Conservation (phyloP, 306 rosid species). For the Sesbania bispinosa region DNA sequence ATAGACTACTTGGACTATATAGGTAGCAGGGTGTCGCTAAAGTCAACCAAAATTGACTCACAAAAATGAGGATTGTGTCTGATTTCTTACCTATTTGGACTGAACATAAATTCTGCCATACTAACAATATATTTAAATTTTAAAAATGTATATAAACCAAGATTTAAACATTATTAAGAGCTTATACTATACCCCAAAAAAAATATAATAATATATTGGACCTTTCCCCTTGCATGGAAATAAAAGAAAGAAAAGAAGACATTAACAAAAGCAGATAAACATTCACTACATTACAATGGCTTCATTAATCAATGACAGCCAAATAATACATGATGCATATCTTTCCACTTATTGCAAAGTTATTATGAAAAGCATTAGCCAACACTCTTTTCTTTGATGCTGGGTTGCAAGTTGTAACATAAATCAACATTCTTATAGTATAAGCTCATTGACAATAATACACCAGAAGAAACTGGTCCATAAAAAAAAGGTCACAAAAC, state of each 20-base stretch:
- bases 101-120: not conserved
- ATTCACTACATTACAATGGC: not conserved
- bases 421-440: conserved; percentile 25
- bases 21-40: no score
- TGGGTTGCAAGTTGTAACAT: not conserved
- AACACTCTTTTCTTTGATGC: not conserved
- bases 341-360: not conserved
- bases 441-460: conserved; percentile 12
- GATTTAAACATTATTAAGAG: no score
- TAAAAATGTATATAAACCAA: not conserved
- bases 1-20: no score
- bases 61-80: no score
- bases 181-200: no score
- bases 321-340: not conserved
- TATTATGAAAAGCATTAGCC: not conserved
- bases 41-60: no score
- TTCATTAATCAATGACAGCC: conserved; percentile 12
- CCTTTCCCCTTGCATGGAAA: conserved; percentile 14
- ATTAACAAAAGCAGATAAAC: not conserved
- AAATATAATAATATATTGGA: no score
- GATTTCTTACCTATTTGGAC: not conserved
- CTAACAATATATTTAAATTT: not conserved
- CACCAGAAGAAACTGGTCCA: conserved; percentile 18
- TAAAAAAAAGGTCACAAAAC: conserved; percentile 23
- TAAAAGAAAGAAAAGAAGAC: not conserved